Evolutionary conservation across 352 stramenopile genomes (phyloP).

Genomic region (Phytophthora capsici): DNA sequence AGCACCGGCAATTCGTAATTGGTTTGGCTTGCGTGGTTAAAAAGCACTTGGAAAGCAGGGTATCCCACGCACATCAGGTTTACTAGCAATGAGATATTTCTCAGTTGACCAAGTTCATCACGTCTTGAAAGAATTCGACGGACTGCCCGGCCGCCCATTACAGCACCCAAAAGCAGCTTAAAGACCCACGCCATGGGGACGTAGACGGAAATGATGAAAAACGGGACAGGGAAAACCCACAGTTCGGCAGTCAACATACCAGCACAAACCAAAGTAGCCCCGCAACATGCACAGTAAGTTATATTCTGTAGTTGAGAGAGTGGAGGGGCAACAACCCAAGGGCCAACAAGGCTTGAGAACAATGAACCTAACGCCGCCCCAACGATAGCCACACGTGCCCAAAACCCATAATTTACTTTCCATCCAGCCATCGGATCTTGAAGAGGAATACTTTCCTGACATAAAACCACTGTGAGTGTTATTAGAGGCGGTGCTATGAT

Average conservation of each 20-base stretch:
- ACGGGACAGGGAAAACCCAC: conserved; percentile 21
- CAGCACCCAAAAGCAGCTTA: neutral
- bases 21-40: neutral
- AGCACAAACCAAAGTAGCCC: neutral
- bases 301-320: neutral
- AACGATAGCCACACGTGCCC: neutral
- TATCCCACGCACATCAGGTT: conserved; percentile 9
- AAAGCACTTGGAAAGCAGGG: conserved; percentile 9
- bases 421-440: conserved; percentile 10
- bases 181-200: neutral
- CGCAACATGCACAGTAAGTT: neutral
- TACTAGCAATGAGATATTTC: neutral
- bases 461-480: neutral
- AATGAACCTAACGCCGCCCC: neutral
- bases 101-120: conserved; percentile 2
- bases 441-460: conserved; percentile 14
- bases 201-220: conserved; percentile 7
- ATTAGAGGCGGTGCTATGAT: neutral
- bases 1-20: conserved; percentile 13
- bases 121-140: neutral
- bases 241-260: neutral
- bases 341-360: neutral
- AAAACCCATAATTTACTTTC: conserved; percentile 15
- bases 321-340: conserved; percentile 2
- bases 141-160: neutral